phyloP scores from a whole-genome alignment of 2,329 filamentous ascomycete genomes.

The Cladosporium colombiae region DNA sequence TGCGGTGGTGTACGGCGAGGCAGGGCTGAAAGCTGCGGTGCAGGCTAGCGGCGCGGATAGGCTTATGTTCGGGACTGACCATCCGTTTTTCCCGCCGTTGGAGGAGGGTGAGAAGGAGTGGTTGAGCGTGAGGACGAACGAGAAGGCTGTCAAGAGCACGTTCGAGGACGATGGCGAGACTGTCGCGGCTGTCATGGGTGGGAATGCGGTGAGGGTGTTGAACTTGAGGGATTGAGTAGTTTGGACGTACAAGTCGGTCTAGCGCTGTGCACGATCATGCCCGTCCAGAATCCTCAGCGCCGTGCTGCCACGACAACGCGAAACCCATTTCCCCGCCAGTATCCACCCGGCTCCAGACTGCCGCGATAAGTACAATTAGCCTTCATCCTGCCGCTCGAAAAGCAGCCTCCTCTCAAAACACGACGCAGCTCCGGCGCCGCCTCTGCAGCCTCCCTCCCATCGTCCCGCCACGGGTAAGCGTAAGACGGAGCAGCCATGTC shows the following conservation, averaged over 20 bases:
- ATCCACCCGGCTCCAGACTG: constrained; percentile 15
- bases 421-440: neutral
- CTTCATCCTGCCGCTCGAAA: constrained; percentile 20
- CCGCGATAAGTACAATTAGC: constrained; percentile 21
- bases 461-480: neutral
- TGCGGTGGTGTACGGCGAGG: constrained; percentile 78
- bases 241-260: too few relatives aligned
- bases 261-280: too few relatives aligned
- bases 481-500: constrained; percentile 12
- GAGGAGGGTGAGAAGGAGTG: constrained; percentile 63
- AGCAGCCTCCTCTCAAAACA: constrained; percentile 21
- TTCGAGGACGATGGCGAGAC: constrained; percentile 50
- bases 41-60: constrained; percentile 67
- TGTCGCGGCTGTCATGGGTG: constrained; percentile 59
- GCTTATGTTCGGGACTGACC: constrained; percentile 77
- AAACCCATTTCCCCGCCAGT: constrained; percentile 21
- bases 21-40: constrained; percentile 70
- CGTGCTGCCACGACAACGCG: constrained; percentile 12
- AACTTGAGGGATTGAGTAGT: neutral
- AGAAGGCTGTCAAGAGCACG: constrained; percentile 56
- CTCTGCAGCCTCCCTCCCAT: neutral
- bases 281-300: neutral
- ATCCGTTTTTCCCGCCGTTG: constrained; percentile 82
- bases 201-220: constrained; percentile 49
- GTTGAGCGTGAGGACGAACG: constrained; percentile 67